phyloP scores from a whole-genome alignment of 768 basidiomycete genomes.

The Udeniomyces megalosporus region DNA sequence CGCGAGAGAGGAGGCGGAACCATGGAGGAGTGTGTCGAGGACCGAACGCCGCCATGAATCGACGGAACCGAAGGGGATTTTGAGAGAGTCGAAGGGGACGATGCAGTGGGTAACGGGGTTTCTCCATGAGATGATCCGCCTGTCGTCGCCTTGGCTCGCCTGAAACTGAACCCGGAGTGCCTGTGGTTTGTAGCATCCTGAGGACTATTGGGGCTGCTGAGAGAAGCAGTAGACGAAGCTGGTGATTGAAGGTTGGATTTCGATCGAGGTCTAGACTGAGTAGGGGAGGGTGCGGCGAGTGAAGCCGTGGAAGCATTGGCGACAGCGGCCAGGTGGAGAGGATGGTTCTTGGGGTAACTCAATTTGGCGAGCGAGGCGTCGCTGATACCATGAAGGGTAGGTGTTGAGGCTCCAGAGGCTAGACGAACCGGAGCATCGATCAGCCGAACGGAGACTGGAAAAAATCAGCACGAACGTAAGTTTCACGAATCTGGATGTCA shows the following conservation, averaged over 20 bases:
- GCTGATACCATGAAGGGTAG: neutral
- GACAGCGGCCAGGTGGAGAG: neutral
- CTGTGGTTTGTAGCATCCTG: neutral
- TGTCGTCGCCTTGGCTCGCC: neutral
- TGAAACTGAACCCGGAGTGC: neutral
- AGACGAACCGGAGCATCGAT: constrained; percentile 2
- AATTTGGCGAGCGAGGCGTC: neutral
- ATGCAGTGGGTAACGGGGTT: neutral
- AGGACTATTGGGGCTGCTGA: neutral
- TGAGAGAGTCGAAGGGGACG: neutral
- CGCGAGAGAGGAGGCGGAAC: neutral
- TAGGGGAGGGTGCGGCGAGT: neutral
- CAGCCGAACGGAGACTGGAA: constrained; percentile 9
- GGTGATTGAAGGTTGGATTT: neutral
- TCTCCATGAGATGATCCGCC: neutral
- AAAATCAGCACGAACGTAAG: neutral
- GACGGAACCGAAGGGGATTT: no score
- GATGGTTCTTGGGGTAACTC: neutral
- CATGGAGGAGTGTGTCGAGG: neutral
- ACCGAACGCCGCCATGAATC: no score
- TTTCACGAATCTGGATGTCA: no score
- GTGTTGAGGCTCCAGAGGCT: constrained; percentile 1
- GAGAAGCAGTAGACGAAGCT: neutral
- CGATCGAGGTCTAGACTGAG: neutral
- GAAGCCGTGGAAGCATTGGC: neutral